Percentiles rank a stretch among this genome's conserved stretches.
Conservation (phyloP, 2,329 filamentous ascomycete genomes). For the Fusarium anthophilum region DNA sequence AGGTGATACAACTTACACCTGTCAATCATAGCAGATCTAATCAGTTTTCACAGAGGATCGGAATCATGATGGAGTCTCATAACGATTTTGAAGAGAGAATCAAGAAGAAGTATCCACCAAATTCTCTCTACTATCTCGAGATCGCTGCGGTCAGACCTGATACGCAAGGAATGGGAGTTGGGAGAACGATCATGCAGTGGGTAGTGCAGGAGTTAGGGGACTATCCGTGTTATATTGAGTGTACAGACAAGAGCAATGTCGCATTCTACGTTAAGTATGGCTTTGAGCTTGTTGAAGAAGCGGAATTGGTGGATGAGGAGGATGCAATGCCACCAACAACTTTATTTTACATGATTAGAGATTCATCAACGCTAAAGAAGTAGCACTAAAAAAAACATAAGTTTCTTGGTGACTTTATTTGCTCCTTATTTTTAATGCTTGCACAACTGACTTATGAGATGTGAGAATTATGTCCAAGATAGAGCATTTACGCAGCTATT, state of each 20-base stretch:
- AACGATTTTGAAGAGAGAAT: background rate
- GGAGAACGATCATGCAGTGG: background rate
- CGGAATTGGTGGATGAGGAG: background rate
- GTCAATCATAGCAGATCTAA: accelerated
- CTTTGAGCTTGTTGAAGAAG: background rate
- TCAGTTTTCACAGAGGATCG: background rate
- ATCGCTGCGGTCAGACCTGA: background rate
- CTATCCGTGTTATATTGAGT: background rate
- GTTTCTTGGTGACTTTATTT: background rate
- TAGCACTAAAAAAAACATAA: background rate
- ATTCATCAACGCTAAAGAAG: background rate
- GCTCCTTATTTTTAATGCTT: background rate
- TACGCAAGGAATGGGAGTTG: background rate
- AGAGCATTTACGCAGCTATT: accelerated
- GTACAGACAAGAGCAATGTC: background rate
- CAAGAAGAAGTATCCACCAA: background rate
- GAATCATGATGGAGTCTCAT: background rate
- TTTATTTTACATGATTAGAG: background rate
- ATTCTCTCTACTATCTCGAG: background rate
- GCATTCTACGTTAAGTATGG: background rate
- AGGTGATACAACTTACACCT: background rate
- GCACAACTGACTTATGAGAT: background rate
- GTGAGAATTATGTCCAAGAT: background rate
- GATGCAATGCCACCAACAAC: background rate
- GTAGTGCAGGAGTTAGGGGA: background rate